Evolutionary conservation across 2,329 filamentous ascomycete species (phyloP), one percentile per base, ranked within the genome.

Genomic region (Aspergillus eucalypticola): DNA sequence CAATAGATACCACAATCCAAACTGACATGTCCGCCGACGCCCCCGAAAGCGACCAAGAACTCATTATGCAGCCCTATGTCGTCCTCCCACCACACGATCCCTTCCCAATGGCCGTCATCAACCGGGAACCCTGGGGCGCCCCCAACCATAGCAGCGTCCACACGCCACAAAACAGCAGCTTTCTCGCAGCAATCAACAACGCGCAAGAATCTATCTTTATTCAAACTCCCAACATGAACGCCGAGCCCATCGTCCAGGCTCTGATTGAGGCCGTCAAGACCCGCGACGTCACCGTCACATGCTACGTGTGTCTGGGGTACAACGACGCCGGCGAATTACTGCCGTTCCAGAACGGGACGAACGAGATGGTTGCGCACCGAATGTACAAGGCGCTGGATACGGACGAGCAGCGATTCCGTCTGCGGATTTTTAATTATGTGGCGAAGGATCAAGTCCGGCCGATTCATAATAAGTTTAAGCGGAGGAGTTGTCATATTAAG

Each of bases 251-350:
- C 0, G 68, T 92, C 0, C 83, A 86, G 0, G 87, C 86, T 1
- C 82, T 93, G 3, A 70, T 84, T 0, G 82, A 82, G 3, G 90
- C 90, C 0, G 83, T 88, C 52, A 27, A 44, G n/a, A 81, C 86
- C 61, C 80, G 90, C 1, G 90, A 90, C 0, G 75, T 92, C 0
- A 78, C 87, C 54, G 86, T 92, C 0, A 86, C 84, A 0, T 88
- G 86, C 71, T 92, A 90, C 64, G 81, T 92, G 1, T 91, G 89
- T 64, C 82, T 93, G 0, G 90, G 90, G 1, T 94, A 94, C 76
- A 93, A 93, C 63, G 90, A 93, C 65, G 79, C 85, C 0, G 90
- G 90, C 21, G 89, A 93, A 71, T 82, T 93, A 32, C 84, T 94
- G 0, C 90, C 90, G 0, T 84, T 86, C 60, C 89, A 92, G 71